Conservation (phyloP, 495 filamentous ascomycete genomes). For the Neurospora sp. region DNA sequence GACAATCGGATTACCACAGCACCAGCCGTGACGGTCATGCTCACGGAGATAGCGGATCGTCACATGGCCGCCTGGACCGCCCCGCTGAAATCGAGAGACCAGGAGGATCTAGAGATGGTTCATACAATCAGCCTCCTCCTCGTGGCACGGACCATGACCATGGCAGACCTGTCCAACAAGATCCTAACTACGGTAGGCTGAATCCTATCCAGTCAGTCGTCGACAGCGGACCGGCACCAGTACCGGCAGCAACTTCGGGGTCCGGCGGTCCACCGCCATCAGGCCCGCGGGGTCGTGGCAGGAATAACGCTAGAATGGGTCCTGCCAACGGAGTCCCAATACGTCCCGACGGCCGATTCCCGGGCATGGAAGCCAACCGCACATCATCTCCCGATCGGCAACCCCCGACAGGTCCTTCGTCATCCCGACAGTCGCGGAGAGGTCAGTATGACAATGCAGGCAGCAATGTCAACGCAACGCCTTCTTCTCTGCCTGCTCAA, state of each 20-base stretch:
- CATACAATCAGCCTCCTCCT: conserved; percentile 21
- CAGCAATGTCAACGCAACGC: conserved; percentile 15
- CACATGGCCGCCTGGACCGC: conserved; percentile 21
- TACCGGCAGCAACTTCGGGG: neutral
- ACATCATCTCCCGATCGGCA: conserved; percentile 36
- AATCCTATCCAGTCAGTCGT: conserved; percentile 42
- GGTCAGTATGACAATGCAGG: conserved; percentile 25
- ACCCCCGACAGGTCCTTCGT: conserved; percentile 39
- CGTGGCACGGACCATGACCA: conserved; percentile 40
- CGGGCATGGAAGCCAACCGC: conserved; percentile 24
- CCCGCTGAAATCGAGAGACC: conserved; percentile 21
- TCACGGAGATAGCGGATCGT: conserved; percentile 17
- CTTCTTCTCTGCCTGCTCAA: conserved; percentile 18
- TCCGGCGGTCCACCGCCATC: conserved; percentile 48
- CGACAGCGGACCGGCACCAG: conserved; percentile 18
- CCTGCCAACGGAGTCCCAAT: conserved; percentile 24
- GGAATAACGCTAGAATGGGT: conserved; percentile 24
- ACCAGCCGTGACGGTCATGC: conserved; percentile 27
- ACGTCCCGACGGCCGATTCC: conserved; percentile 27
- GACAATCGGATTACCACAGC: conserved; percentile 30
- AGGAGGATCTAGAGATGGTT: conserved; percentile 23
- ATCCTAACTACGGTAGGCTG: conserved; percentile 52
- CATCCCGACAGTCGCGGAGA: conserved; percentile 26
- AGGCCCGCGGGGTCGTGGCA: conserved; percentile 53
- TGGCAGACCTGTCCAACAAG: conserved; percentile 46